Percentiles rank a stretch among this genome's conserved stretches.
These are phyloP conservation scores for Fraxinus sp. DNA, from an alignment of 305 asterid species.

Conservation along the genomic window DNA sequence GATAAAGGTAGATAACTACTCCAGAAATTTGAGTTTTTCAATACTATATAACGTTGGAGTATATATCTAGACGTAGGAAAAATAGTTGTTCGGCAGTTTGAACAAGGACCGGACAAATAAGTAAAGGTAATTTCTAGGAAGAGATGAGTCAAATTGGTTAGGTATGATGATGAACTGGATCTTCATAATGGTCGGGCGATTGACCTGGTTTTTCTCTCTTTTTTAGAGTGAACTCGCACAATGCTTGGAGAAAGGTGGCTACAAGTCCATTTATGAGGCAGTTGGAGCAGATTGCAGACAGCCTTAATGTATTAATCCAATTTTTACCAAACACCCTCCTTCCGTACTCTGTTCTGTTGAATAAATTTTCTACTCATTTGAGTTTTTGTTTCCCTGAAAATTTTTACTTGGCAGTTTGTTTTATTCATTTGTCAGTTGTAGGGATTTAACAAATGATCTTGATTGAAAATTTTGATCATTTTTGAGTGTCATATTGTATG, in stretches of 20 bases:
- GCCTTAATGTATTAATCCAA: conserved; percentile 13
- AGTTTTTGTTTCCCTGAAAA: neutral
- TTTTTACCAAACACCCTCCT: neutral
- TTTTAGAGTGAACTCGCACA: conserved; percentile 74
- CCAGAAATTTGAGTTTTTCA: neutral
- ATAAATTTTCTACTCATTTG: neutral
- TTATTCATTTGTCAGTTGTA: neutral
- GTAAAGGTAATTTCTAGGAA: neutral
- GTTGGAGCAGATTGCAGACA: conserved; percentile 87
- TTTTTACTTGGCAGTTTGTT: neutral
- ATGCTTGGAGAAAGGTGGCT: conserved; percentile 85
- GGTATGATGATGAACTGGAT: neutral
- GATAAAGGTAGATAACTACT: conserved; percentile 58
- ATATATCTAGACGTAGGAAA: neutral
- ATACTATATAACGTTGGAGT: neutral
- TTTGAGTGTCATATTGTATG: neutral
- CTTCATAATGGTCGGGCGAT: neutral
- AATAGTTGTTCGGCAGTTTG: neutral
- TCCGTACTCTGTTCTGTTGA: neutral
- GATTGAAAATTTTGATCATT: neutral
- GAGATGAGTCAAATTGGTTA: neutral
- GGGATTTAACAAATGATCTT: neutral
- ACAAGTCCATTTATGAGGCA: conserved; percentile 81
- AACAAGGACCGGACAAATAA: neutral
- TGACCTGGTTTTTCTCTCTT: neutral